Evolutionary conservation across 441 rosid species (phyloP).

Genomic region (Capsella rubella): DNA sequence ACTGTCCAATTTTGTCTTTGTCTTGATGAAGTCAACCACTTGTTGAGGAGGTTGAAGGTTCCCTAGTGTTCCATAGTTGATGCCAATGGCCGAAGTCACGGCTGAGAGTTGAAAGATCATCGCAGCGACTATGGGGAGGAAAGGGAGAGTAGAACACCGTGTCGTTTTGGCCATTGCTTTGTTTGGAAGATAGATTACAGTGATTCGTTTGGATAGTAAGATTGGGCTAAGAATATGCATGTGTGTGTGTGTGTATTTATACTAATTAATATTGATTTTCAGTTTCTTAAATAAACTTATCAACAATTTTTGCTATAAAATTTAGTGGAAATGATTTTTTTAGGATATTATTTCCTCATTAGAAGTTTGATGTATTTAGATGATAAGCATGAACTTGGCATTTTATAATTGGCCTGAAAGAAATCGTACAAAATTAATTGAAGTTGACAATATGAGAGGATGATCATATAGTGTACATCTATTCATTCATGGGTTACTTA

Average conservation of each 20-base stretch:
- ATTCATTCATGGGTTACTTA: not conserved
- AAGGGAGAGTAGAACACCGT: not conserved
- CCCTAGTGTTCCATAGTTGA: not conserved
- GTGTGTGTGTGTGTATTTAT: not conserved
- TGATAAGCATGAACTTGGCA: not conserved
- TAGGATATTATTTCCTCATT: not conserved
- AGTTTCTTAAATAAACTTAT: not conserved
- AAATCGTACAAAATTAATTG: not conserved
- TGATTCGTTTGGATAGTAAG: not conserved
- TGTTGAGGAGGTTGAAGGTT: not conserved
- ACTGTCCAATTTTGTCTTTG: not conserved
- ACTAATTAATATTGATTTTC: not conserved
- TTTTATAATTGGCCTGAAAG: not conserved
- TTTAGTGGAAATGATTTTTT: not conserved
- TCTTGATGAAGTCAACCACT: slow-evolving; percentile 12
- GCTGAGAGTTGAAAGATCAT: slow-evolving; percentile 1
- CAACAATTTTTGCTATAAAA: not conserved
- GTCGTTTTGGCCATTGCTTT: not conserved
- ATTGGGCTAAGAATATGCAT: not conserved
- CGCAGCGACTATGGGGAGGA: not conserved
- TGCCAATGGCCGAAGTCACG: not conserved
- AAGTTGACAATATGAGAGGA: not conserved
- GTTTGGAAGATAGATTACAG: not conserved
- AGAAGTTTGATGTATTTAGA: not conserved
- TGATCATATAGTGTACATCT: not conserved